Evolutionary conservation across 176 grass and related monocot genomes (phyloP).

Genomic region (Neostapfia colusana): DNA sequence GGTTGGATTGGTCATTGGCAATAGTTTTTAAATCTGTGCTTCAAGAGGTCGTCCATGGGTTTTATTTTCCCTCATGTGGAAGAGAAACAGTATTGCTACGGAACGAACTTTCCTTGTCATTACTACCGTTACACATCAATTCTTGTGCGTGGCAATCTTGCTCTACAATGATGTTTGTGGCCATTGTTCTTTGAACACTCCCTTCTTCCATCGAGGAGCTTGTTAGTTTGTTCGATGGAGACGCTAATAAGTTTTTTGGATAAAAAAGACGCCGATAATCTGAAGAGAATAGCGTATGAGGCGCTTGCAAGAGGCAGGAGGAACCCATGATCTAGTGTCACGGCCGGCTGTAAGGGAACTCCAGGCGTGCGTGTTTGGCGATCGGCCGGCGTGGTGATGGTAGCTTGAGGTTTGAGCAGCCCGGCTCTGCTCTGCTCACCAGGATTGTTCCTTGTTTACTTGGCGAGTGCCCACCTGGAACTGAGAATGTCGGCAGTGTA

Average conservation of each 20-base stretch:
- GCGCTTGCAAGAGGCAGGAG: too few relatives aligned
- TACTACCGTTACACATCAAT: neutral
- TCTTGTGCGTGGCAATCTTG: neutral
- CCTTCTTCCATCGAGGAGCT: too few relatives aligned
- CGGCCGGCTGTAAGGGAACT: too few relatives aligned
- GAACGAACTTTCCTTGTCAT: neutral
- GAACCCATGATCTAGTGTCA: too few relatives aligned
- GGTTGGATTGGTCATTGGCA: slow-evolving; percentile 6
- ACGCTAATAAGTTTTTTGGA: neutral
- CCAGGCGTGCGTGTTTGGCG: too few relatives aligned
- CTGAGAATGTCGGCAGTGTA: too few relatives aligned
- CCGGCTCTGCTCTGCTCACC: too few relatives aligned
- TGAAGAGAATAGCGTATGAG: too few relatives aligned
- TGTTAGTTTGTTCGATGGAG: neutral
- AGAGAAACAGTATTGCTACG: neutral
- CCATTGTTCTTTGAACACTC: neutral
- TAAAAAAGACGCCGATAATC: neutral
- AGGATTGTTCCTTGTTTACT: too few relatives aligned
- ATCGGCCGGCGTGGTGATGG: too few relatives aligned
- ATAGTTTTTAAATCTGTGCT: slow-evolving; percentile 42
- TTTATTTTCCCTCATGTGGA: neutral
- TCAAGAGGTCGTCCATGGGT: neutral
- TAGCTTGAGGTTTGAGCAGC: too few relatives aligned
- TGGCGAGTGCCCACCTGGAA: too few relatives aligned
- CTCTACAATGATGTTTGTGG: neutral